Conservation (phyloP, 208 protist genomes). For the Phytomonas sp. region DNA sequence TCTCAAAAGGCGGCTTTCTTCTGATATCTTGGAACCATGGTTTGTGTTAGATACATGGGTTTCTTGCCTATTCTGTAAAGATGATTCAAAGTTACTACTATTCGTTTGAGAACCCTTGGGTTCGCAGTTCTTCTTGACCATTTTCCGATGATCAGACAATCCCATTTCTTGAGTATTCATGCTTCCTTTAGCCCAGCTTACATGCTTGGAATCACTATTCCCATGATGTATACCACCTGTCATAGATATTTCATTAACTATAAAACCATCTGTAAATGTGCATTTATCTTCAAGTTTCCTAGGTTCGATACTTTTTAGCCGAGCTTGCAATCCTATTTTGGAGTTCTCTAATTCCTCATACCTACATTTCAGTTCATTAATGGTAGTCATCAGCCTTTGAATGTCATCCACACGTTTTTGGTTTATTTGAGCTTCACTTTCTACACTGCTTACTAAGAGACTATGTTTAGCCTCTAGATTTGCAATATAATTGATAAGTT, state of each 20-base stretch:
- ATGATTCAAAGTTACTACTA: background rate
- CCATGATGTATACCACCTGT: background rate
- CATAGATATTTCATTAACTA: background rate
- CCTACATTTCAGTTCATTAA: background rate
- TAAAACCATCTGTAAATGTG: background rate
- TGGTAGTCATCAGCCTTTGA: constrained; percentile 7
- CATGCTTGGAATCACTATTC: background rate
- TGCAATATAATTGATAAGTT: constrained; percentile 37
- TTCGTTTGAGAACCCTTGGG: background rate
- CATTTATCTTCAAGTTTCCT: constrained; percentile 1
- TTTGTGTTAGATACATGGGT: constrained; percentile 10
- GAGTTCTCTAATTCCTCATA: constrained; percentile 12
- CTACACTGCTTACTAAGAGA: constrained; percentile 35
- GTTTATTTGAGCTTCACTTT: constrained; percentile 31
- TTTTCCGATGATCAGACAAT: constrained; percentile 1
- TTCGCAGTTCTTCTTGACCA: constrained; percentile 1
- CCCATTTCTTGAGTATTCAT: background rate
- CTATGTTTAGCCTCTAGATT: constrained; percentile 66
- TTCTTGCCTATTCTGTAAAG: constrained; percentile 10
- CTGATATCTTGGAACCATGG: constrained; percentile 32
- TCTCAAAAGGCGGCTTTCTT: constrained; percentile 32
- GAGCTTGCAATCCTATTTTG: background rate
- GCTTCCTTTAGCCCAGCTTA: background rate
- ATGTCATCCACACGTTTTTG: constrained; percentile 33
- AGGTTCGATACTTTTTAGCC: background rate